Base-by-base conservation (phyloP, 2,329 filamentous ascomycete species). In the Hymenoscyphus albidus region DNA sequence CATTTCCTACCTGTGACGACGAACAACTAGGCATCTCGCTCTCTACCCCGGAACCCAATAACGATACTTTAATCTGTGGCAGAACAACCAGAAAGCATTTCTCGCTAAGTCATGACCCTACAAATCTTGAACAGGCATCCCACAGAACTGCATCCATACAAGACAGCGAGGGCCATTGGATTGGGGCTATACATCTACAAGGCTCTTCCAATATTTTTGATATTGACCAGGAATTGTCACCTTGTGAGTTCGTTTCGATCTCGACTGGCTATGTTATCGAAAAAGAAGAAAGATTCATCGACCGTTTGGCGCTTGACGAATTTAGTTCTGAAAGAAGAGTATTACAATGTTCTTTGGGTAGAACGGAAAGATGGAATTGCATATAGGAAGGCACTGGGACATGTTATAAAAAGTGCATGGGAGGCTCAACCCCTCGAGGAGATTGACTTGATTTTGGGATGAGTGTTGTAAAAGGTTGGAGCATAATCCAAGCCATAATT, bases 361-460 rank as follows among this genome's bases (percentile, higher is more conserved):
- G 59, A 61, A 18, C 14, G 59, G 40, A 32, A 10, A 16, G 59
- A 51, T 32, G 39, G 27, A 16, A 51, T 48, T 16, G 59, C 59
- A 38, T 61, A 61, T n/a, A 27, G 59, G 9, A 61, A 27, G 16
- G 59, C 22, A 10, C 18, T 61, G 13, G 59, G 59, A 38, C 22
- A 18, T 16, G 59, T 61, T 9, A 10, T 27, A 13, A 61, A 61
- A 51, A 18, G 12, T n/a, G 59, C 38, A 1, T 61, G 59, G 59
- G 39, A 61, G 4, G 10, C n/a, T 18, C 59, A 48, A 14, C 18
- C 16, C 14, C 39, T 59, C 6, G 59, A 61, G 42, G 13, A 18
- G 35, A 58, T 58, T 39, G 56, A 58, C 16, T 35, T 58, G 27
- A 18, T 58, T 3, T 44, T 44, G 40, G 40, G 40, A 44, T 44